These are phyloP conservation scores for Eucalyptus pauciflora DNA, from an alignment of 345 rosid genomes.

Conservation along the genomic window DNA sequence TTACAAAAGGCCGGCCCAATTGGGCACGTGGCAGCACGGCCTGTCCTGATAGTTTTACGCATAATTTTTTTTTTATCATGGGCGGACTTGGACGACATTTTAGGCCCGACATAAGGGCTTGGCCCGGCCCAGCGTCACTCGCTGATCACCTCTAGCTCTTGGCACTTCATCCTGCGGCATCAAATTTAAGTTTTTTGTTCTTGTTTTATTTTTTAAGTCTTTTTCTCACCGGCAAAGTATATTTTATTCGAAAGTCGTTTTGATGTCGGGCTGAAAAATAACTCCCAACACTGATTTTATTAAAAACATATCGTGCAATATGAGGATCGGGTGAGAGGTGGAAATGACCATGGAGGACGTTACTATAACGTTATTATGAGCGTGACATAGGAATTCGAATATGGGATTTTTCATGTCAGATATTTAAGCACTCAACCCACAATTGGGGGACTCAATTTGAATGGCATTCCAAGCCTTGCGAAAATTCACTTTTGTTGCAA, in stretches of 20 bases:
- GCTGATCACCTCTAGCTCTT: background rate
- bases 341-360: background rate
- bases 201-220: background rate
- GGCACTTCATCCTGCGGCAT: background rate
- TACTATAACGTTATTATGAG: rapidly evolving
- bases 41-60: background rate
- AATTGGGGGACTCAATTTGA: background rate
- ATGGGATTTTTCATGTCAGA: background rate
- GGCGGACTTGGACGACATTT: background rate
- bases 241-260: background rate
- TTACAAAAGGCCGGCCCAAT: background rate
- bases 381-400: background rate
- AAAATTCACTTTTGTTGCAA: too few species aligned
- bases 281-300: background rate
- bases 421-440: background rate
- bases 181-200: background rate
- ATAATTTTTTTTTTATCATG: background rate
- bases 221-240: background rate
- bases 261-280: background rate
- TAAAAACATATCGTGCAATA: background rate
- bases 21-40: background rate
- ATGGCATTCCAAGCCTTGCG: background rate
- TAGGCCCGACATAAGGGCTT: background rate
- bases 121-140: background rate
- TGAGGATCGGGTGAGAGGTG: background rate